These are phyloP conservation scores for Cicer chorassanicum DNA, from an alignment of 306 rosid genomes.

Conservation along the genomic window DNA sequence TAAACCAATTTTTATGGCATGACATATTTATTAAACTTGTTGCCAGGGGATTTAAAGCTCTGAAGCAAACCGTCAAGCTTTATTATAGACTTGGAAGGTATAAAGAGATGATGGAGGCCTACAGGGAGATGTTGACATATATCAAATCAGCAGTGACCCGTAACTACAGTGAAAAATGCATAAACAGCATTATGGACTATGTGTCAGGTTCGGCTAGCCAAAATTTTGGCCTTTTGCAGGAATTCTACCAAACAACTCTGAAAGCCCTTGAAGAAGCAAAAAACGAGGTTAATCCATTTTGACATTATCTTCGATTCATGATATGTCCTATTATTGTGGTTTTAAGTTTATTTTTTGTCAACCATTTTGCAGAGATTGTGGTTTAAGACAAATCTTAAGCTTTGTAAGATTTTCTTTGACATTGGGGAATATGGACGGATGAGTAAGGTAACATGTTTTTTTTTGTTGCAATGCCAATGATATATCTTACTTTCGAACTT, in stretches of 20 bases:
- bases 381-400: conserved; percentile 98
- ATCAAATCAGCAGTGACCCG: conserved; percentile 95
- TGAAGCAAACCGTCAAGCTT: conserved; percentile 96
- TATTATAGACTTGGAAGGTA: conserved; percentile 87
- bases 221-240: conserved; percentile 88
- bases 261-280: conserved; percentile 98
- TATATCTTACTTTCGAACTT: conserved; percentile 15
- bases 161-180: conserved; percentile 95
- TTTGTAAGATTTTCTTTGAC: conserved; percentile 97
- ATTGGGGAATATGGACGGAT: conserved; percentile 97
- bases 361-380: conserved; percentile 77
- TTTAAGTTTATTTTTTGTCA: conserved; percentile 30
- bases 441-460: conserved; percentile 70
- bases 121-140: conserved; percentile 98
- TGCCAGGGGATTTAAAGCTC: conserved; percentile 94
- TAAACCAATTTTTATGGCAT: conserved; percentile 9
- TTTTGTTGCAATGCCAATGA: background rate
- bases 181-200: conserved; percentile 96
- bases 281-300: conserved; percentile 71
- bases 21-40: conserved; percentile 38
- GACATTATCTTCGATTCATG: conserved; percentile 27
- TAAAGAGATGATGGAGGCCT: conserved; percentile 96
- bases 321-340: conserved; percentile 30
- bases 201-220: conserved; percentile 98
- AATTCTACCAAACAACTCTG: conserved; percentile 93